Evolutionary conservation across 345 rosid genomes (phyloP), one percentile per base, ranked within the genome.

Genomic region (Populus alba): DNA sequence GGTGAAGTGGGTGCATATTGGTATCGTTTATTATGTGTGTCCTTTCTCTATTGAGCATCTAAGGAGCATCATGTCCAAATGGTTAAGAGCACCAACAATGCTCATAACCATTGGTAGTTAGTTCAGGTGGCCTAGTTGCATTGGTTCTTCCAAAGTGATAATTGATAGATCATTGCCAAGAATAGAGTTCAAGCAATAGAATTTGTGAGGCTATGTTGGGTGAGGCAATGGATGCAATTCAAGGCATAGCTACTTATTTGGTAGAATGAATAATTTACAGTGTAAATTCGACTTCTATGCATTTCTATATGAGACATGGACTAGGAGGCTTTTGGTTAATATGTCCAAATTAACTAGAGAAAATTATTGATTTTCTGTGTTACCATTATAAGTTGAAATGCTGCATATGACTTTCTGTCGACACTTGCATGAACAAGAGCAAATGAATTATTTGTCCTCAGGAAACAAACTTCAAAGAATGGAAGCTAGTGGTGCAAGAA

Each of bases 391-490:
- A 37, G 57, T 51, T 11, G 22, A 49, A 23, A 7, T 72, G 8
- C 45, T 62, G 38, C 67, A 23, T 78, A 7, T n/a, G 27, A 62
- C 69, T 80, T 62, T 2, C 63, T 16, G n/a, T 23, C 66, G 12
- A 22, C 23, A 23, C 47, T 66, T 47, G 41, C 62, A 29, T 45
- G 68, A 70, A 25, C 53, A 78, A 31, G 43, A 35, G 17, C 20
- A 7, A 33, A 37, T 74, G 47, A 22, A 38, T 29, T 81, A 38
- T 71, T 66, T 66, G 29, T 80, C 81, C 59, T 57, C 84, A 95
- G 98, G 95, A 92, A 83, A 90, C 94, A 13, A 89, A 88, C 78
- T 95, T 95, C 76, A 92, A 87, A 87, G 98, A 95, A 77, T 95
- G 98, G 98, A 95, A 87, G 81, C 77, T 90, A 69, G 97, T 93